Evolutionary conservation across 805 yeast genomes (phyloP).

Genomic region (Teunomyces aglyptinius): DNA sequence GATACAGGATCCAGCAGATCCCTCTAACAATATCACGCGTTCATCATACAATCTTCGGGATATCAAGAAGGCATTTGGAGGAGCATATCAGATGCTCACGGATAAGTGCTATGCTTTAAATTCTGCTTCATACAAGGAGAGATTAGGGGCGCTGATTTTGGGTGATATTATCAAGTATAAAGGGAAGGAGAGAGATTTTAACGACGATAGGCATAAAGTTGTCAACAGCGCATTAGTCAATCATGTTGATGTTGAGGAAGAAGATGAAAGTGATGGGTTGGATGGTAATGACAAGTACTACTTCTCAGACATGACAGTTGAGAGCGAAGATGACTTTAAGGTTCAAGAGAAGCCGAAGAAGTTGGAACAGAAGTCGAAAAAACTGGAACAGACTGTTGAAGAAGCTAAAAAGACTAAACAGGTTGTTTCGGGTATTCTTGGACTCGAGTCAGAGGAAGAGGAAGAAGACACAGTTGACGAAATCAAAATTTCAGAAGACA

Average conservation of each 20-base stretch:
- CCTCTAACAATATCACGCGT: constrained; percentile 77
- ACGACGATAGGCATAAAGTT: constrained; percentile 67
- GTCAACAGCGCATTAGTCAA: constrained; percentile 54
- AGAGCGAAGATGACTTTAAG: constrained; percentile 27
- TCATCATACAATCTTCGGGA: constrained; percentile 80
- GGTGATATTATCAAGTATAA: constrained; percentile 76
- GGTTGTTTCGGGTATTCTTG: constrained; percentile 9
- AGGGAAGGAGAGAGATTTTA: constrained; percentile 74
- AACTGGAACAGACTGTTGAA: constrained; percentile 1
- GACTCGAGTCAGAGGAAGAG: constrained; percentile 8
- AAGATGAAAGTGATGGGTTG: constrained; percentile 34
- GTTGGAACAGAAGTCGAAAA: neutral
- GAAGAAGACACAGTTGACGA: constrained; percentile 5
- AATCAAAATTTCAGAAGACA: neutral
- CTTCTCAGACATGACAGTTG: constrained; percentile 43
- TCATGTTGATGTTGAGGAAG: constrained; percentile 24
- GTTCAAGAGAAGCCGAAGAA: neutral
- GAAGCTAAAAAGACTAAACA: constrained; percentile 13
- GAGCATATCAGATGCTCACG: constrained; percentile 76
- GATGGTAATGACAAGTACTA: constrained; percentile 41
- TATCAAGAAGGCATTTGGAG: constrained; percentile 81
- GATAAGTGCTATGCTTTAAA: constrained; percentile 75
- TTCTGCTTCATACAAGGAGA: constrained; percentile 58
- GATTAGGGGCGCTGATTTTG: constrained; percentile 70
- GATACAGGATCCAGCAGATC: constrained; percentile 87